Evolutionary conservation across 2,329 filamentous ascomycete species (phyloP).

Genomic region (Aspergillus sp.): DNA sequence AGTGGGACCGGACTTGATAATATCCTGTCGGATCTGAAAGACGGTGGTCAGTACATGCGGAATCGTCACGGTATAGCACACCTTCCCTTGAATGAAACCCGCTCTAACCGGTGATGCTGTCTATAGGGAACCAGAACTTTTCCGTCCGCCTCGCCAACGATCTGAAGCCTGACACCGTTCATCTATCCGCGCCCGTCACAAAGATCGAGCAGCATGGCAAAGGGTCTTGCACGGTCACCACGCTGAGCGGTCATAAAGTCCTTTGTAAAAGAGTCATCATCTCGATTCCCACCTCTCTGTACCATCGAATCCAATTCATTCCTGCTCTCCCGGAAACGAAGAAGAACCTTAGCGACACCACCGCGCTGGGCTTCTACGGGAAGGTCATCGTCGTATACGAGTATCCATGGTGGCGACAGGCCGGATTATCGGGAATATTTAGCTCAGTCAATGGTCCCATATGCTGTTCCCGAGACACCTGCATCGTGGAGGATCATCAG

Average conservation of each 20-base stretch:
- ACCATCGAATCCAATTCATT: neutral
- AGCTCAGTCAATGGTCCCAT: neutral
- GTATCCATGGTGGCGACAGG: neutral
- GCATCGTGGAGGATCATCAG: neutral
- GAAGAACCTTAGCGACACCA: neutral
- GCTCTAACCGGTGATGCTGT: neutral
- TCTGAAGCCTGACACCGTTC: slow-evolving; percentile 31
- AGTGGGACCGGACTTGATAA: slow-evolving; percentile 51
- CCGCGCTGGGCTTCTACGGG: neutral
- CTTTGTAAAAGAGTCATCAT: neutral
- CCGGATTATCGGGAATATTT: neutral
- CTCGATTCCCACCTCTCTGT: neutral
- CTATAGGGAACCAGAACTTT: slow-evolving; percentile 37
- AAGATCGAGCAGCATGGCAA: slow-evolving; percentile 2
- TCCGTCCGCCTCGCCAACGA: slow-evolving; percentile 36
- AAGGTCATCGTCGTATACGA: neutral
- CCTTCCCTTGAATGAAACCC: neutral
- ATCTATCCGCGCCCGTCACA: slow-evolving; percentile 16
- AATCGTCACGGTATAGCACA: slow-evolving; percentile 42
- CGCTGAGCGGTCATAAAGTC: neutral
- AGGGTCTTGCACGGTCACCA: neutral
- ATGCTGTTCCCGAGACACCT: neutral
- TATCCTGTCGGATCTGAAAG: slow-evolving; percentile 52
- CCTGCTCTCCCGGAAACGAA: neutral
- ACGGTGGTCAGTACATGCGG: slow-evolving; percentile 55